phyloP scores from a whole-genome alignment of 306 rosid genomes.

The Crotalaria pallida region DNA sequence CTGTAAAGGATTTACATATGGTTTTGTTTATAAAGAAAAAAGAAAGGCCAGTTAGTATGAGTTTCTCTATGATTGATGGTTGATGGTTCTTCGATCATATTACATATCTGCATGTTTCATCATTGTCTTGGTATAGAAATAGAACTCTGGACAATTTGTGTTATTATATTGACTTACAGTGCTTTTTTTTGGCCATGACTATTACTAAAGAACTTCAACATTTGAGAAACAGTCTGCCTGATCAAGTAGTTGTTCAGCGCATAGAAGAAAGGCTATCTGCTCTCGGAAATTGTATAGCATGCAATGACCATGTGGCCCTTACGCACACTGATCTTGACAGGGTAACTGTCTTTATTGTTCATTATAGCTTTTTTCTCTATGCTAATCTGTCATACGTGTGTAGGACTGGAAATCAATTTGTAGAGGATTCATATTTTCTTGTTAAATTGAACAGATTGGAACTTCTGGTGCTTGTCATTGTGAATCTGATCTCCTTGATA shows the following conservation, averaged over 20 bases:
- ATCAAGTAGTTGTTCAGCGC: slow-evolving; percentile 77
- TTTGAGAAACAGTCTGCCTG: slow-evolving; percentile 81
- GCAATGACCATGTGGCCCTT: slow-evolving; percentile 90
- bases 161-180: neutral
- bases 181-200: neutral
- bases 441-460: neutral
- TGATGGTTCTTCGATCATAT: neutral
- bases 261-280: slow-evolving; percentile 74
- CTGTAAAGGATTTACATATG: too few relatives aligned
- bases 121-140: neutral
- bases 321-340: slow-evolving; percentile 78
- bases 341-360: slow-evolving; percentile 33
- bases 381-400: neutral
- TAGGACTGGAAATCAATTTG: neutral
- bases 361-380: neutral
- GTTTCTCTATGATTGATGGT: neutral
- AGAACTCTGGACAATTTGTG: neutral
- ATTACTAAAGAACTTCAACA: slow-evolving; percentile 73
- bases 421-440: neutral
- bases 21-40: neutral
- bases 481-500: neutral
- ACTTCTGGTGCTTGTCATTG: neutral
- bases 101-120: neutral
- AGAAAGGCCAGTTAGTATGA: neutral
- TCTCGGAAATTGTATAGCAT: slow-evolving; percentile 74